Evolutionary conservation across 2,329 filamentous ascomycete species (phyloP).

Genomic region (Cercospora beticola): DNA sequence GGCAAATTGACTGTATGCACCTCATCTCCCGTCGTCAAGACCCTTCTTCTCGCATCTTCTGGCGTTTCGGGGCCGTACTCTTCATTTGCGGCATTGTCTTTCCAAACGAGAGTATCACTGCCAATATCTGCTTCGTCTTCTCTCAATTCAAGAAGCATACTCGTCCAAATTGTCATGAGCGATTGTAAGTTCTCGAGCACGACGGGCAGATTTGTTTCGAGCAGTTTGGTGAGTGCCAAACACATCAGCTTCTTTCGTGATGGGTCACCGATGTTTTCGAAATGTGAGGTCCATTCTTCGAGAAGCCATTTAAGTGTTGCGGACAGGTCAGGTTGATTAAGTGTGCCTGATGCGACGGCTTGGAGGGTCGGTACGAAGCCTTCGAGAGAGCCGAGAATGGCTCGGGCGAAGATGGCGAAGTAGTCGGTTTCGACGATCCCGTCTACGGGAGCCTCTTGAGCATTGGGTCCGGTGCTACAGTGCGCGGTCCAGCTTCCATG

Average conservation of each 20-base stretch:
- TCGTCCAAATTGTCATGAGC: slow-evolving; percentile 74
- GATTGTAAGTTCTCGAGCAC: slow-evolving; percentile 59
- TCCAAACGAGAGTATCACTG: slow-evolving; percentile 45
- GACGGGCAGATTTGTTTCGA: slow-evolving; percentile 60
- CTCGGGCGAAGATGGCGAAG: slow-evolving; percentile 75
- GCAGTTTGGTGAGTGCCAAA: slow-evolving; percentile 68
- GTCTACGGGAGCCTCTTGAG: slow-evolving; percentile 66
- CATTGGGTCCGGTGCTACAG: slow-evolving; percentile 78
- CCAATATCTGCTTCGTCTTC: slow-evolving; percentile 43
- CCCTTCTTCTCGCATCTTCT: slow-evolving; percentile 49
- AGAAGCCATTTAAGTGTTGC: slow-evolving; percentile 49
- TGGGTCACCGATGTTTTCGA: slow-evolving; percentile 66
- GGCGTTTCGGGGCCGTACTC: slow-evolving; percentile 41
- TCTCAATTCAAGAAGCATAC: slow-evolving; percentile 64
- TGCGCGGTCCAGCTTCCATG: slow-evolving; percentile 61
- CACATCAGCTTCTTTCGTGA: slow-evolving; percentile 70
- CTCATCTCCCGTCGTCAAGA: slow-evolving; percentile 60
- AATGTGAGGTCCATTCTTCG: slow-evolving; percentile 65
- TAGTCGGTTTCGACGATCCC: slow-evolving; percentile 81
- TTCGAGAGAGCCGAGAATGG: slow-evolving; percentile 70
- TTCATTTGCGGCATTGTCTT: slow-evolving; percentile 16
- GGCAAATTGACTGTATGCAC: slow-evolving; percentile 66
- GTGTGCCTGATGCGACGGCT: slow-evolving; percentile 22
- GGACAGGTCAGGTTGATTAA: slow-evolving; percentile 32
- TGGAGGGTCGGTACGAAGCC: slow-evolving; percentile 62